Evolutionary conservation across 495 filamentous ascomycete species (phyloP), one percentile per base, ranked within the genome.

Genomic region (Aspergillus cavernicola): DNA sequence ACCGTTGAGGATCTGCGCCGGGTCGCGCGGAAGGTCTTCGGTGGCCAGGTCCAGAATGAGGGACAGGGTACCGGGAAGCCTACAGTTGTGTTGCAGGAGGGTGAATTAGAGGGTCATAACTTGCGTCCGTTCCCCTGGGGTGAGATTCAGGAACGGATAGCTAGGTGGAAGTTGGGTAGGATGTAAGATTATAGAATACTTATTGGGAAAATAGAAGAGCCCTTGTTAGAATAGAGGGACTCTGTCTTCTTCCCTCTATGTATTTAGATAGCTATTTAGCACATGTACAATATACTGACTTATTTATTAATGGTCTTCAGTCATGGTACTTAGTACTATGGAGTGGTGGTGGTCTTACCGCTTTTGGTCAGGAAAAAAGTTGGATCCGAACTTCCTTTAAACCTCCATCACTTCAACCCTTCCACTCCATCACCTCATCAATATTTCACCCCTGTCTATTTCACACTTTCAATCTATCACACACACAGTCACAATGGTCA

Each of bases 71-170:
- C 82, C 53, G 93, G 93, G 24, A 85, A 89, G 39, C 91, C 92
- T n/a, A 97, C 93, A 0, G 89, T 97, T 36, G 91, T 97, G 42
- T 59, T 97, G 66, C 93, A 97, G 75, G 91, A 95, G 69, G 80
- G 73, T 37, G 67, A 75, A 50, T 32, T 75, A 33, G 72, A 76
- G 45, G 73, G 72, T 11, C 70, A 73, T 52, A 69, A 62, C 29
- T 65, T 70, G 45, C 74, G 68, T 12, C 31, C 76, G 15, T 82
- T 95, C 68, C 70, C 75, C n/a, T 97, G 92, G 92, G 84, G 81
- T 26, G 88, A 92, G 67, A 90, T 97, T 29, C 90, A 97, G 71
- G 85, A 90, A 52, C 76, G 84, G 46, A 92, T 97, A 61, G 79
- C 81, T 32, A 75, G 80, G 59, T 97, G 91, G 91, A 85, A 89